Base-by-base conservation (phyloP, 2,329 filamentous ascomycete genomes). In the Coniosporium tulheliwenetii region DNA sequence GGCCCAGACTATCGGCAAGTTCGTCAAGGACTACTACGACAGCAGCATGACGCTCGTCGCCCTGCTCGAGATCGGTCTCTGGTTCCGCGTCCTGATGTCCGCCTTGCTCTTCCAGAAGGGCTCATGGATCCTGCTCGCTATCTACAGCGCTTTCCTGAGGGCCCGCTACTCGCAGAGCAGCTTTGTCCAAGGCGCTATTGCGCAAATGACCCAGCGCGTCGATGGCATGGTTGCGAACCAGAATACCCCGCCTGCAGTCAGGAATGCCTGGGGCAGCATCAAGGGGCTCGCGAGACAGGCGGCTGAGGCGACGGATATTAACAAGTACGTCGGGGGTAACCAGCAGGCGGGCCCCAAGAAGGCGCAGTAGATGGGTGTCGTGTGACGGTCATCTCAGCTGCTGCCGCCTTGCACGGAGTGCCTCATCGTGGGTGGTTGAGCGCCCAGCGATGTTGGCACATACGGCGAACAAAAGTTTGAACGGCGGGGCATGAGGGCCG, bases 21-120 rank as follows among this genome's bases (percentile, higher is more conserved):
- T 98, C 55, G 86, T 98, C 61, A 96, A 96, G 77, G 77, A 86
- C 60, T 95, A 96, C 75, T 98, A 98, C 59, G 91, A 98, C 60
- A 67, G 76, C 45, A 93, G 85, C 63, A 98, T 98, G 91, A 84
- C 82, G 43, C 69, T 96, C 45, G 91, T 98, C 30, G 82, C 89
- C 32, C 69, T 71, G 37, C 82, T 98, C 44, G 91, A 98, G 68
- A 85, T 96, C 50, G 65, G 75, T 34, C 77, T 96, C 44, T 93
- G 87, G 79, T 67, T 82, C 62, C 85, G 91, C 55, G 67, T 98
- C 41, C 57, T 93, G 38, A 64, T 86, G 41, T 81, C 84, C 30
- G 85, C 85, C 46, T 65, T 96, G 47, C 70, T 93, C 51, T 96
- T 96, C 75, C 78, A 80, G 66, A 85, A 81, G 61, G 81, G 85